Conservation (phyloP, 1,139 yeast genomes). For the Lizanozyma gosingica region DNA sequence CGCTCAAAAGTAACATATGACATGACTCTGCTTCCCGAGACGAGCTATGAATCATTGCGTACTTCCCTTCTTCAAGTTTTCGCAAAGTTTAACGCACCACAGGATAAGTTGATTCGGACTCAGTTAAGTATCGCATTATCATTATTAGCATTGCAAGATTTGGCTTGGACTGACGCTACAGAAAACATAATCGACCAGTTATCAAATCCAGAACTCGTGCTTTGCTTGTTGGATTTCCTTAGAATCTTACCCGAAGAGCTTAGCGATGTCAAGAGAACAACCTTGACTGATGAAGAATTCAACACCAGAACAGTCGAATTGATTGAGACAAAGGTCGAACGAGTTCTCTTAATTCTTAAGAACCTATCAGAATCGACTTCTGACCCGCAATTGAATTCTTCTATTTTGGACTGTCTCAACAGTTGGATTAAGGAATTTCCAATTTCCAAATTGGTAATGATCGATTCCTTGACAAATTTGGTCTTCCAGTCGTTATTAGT, state of each 20-base stretch:
- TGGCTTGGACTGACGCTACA: constrained; percentile 65
- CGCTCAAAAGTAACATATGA: constrained; percentile 81
- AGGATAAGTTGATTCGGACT: constrained; percentile 54
- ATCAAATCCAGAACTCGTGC: constrained; percentile 22
- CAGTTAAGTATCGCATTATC: constrained; percentile 79
- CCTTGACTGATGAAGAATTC: constrained; percentile 77
- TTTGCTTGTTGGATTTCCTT: constrained; percentile 62
- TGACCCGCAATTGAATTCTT: constrained; percentile 12
- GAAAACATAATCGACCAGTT: constrained; percentile 45
- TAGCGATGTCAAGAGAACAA: constrained; percentile 65
- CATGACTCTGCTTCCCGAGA: constrained; percentile 60
- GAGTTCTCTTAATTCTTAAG: constrained; percentile 54
- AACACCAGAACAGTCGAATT: constrained; percentile 52
- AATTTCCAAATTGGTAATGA: constrained; percentile 52
- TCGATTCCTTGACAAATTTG: constrained; percentile 54
- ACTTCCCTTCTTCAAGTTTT: constrained; percentile 53
- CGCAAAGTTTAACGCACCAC: constrained; percentile 31
- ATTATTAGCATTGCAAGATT: constrained; percentile 68
- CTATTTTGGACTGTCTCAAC: constrained; percentile 64
- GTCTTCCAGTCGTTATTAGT: constrained; percentile 60
- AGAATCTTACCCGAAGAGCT: constrained; percentile 89
- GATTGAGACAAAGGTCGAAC: constrained; percentile 58
- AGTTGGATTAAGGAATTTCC: constrained; percentile 90
- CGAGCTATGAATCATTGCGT: constrained; percentile 46
- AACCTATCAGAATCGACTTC: constrained; percentile 28